Evolutionary conservation across 2,329 filamentous ascomycete genomes (phyloP), one percentile per base, ranked within the genome.

Genomic region (Aspergillus pseudoviridinutans): DNA sequence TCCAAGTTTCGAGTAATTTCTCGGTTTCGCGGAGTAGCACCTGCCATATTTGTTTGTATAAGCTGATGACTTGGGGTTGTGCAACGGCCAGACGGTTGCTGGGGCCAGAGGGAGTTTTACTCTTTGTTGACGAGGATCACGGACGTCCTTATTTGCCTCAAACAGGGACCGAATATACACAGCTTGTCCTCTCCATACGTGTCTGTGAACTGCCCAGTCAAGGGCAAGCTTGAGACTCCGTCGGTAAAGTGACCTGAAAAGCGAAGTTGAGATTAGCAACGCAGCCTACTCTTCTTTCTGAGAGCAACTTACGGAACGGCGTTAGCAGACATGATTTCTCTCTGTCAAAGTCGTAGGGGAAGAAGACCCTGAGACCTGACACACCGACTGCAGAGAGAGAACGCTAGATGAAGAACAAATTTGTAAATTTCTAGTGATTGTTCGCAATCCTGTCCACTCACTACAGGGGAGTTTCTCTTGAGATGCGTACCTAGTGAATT

Each of bases 111-210:
- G 10, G 28, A 35, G 35, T 35, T 35, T 52, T 83, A 96, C 93
- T 78, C 88, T 87, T 78, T 93, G 89, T 78, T 92, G 89, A 76
- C 91, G 86, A 38, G 91, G 90, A 71, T 97, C 91, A 57, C 84
- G 86, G 59, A 97, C 81, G 72, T 91, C 81, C 73, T 86, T 90
- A 77, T 99, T 97, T 57, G 91, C 91, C 75, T 99, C 94, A 73
- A 97, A 99, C 14, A 97, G 83, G 41, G 89, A 92, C 68, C 94
- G 88, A 69, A 99, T 96, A 76, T 99, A 97, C 62, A 97, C 80
- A 32, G 94, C 94, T 77, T 97, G 94, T 61, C 93, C 92, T 68
- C 94, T 89, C 93, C 94, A 99, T 60, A 97, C 79, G 69, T 93
- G 86, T 66, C 94, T 86, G 74, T 97, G 90, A 62, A 97, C 92